Conservation (phyloP, 805 yeast genomes). For the Ogataea wickerhamii region DNA sequence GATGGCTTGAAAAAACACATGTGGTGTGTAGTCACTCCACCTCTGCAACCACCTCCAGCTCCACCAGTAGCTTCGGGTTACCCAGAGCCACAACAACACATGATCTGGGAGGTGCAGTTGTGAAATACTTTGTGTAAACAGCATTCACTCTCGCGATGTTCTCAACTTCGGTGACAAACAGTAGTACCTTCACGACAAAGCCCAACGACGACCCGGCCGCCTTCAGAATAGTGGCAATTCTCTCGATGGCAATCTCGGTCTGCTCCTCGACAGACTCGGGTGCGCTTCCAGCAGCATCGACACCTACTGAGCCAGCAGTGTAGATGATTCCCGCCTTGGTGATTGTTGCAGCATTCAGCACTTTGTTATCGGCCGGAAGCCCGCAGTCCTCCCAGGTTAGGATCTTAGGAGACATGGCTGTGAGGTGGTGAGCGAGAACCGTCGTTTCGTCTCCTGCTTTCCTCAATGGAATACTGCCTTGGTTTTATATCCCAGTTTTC, state of each 20-base stretch:
- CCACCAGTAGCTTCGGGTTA: slow-evolving; percentile 43
- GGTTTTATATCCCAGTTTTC: no score
- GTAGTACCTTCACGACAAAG: slow-evolving; percentile 44
- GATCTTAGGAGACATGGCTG: slow-evolving; percentile 19
- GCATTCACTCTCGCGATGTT: slow-evolving; percentile 42
- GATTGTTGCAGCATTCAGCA: slow-evolving; percentile 22
- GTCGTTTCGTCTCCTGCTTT: no score
- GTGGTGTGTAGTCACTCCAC: slow-evolving; percentile 5
- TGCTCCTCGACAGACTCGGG: slow-evolving; percentile 45
- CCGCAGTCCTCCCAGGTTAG: slow-evolving; percentile 26
- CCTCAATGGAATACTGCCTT: no score
- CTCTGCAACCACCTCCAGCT: slow-evolving; percentile 42
- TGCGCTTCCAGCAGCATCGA: slow-evolving; percentile 32
- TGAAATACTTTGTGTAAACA: slow-evolving; percentile 45
- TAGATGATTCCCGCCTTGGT: slow-evolving; percentile 26
- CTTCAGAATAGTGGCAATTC: slow-evolving; percentile 38
- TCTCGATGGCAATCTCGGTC: slow-evolving; percentile 41
- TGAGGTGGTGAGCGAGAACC: no score
- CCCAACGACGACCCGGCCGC: slow-evolving; percentile 43
- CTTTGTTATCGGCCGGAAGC: slow-evolving; percentile 17
- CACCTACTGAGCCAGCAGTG: slow-evolving; percentile 29
- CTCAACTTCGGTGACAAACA: slow-evolving; percentile 43
- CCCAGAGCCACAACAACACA: slow-evolving; percentile 48
- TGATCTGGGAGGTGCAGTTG: slow-evolving; percentile 48
- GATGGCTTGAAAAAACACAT: slow-evolving; percentile 1